Base-by-base conservation (phyloP, 2,329 filamentous ascomycete genomes). In the Teratosphaeria nubilosa region DNA sequence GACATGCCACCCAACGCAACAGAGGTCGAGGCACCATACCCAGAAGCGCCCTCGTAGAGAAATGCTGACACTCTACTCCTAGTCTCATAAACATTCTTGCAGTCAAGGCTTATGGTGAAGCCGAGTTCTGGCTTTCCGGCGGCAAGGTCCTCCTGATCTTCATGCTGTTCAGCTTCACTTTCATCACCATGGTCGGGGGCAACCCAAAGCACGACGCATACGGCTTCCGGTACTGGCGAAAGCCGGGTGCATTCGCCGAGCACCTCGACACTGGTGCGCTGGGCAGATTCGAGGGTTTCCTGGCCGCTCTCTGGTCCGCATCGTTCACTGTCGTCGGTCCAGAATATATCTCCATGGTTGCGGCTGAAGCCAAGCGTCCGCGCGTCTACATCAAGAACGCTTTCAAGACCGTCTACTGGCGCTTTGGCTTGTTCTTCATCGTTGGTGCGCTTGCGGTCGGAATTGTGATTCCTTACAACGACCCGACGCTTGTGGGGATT, bases 41-140 rank as follows among this genome's bases (percentile, higher is more conserved):
- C 41, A 48, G 20, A 48, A 48, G 41, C 20, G 41, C 41, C 41
- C 5, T 48, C n/a, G 2, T 10, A 48, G 16, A 48, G 2, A 5
- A 48, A 48, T 10, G n/a, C 41, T 48, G 41, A 48, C 41, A 22
- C 6, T 11, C n/a, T 30, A 22, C 9, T 3, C 13, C 25, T 22
- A 53, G 51, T 53, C 51, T 53, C 24, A 53, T 76, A 60, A 78
- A 79, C 63, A 34, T 76, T 30, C 65, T 78, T 14, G 75, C 75
- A 51, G 76, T 78, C 48, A 69, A 72, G 53, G 73, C 70, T 1
- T 78, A 75, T 54, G 77, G 76, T 30, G 76, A 78, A 61, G 73
- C 69, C n/a, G 69, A 72, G 56, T 73, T 72, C 62, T 85, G 81
- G 80, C 75, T 85, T 2, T 80, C 81, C 1, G 74, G 74, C 30